Evolutionary conservation across 495 filamentous ascomycete genomes (phyloP).

Genomic region (Tuber aestivum): DNA sequence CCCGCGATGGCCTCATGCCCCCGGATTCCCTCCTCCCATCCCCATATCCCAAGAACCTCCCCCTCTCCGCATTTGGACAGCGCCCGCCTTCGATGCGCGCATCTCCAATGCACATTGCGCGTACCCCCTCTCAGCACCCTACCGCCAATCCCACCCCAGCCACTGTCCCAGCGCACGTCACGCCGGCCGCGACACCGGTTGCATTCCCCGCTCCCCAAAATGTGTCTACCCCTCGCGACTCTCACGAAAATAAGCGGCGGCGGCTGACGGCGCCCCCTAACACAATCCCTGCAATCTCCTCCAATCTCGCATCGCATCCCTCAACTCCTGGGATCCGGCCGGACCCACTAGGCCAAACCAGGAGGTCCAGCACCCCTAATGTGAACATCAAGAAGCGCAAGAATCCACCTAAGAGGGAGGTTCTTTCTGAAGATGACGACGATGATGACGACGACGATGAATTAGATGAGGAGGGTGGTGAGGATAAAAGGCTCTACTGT

Average conservation of each 20-base stretch:
- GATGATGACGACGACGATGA: constrained; percentile 64
- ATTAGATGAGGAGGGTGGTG: constrained; percentile 75
- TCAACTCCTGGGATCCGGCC: constrained; percentile 38
- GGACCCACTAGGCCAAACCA: constrained; percentile 35
- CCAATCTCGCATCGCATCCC: constrained; percentile 38
- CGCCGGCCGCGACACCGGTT: constrained; percentile 45
- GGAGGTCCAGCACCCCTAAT: constrained; percentile 34
- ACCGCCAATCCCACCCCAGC: constrained; percentile 30
- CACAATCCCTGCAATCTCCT: constrained; percentile 34
- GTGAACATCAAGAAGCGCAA: constrained; percentile 41
- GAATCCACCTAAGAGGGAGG: constrained; percentile 38
- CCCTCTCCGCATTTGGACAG: constrained; percentile 37
- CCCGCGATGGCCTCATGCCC: constrained; percentile 70
- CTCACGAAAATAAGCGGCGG: constrained; percentile 35
- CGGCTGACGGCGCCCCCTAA: constrained; percentile 32
- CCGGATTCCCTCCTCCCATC: constrained; percentile 71
- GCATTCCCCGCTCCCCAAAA: constrained; percentile 45
- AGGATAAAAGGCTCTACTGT: constrained; percentile 87
- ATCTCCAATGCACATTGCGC: constrained; percentile 50
- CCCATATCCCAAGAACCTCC: constrained; percentile 52
- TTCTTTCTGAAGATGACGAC: constrained; percentile 43
- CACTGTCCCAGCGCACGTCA: constrained; percentile 24
- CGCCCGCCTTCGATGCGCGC: constrained; percentile 51
- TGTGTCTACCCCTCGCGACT: constrained; percentile 33
- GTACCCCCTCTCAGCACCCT: constrained; percentile 48